Evolutionary conservation across 2,329 filamentous ascomycete genomes (phyloP), one percentile per base, ranked within the genome.

Genomic region (Pseudogymnoascus sp.): DNA sequence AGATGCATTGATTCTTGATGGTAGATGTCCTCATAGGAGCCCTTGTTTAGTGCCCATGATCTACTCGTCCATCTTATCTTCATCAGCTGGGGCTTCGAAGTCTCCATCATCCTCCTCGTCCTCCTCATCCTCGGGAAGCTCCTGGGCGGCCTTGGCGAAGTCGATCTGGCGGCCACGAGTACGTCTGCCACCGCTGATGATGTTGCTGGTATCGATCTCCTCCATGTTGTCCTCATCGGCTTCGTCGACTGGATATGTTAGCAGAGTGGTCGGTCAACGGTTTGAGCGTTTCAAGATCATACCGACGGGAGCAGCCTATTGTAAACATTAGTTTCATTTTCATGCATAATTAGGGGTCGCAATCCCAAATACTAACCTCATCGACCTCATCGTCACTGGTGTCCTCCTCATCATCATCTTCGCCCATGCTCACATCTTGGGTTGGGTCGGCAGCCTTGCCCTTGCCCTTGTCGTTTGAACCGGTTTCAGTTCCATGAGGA

Each of bases 161-260:
- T 97, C 91, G 75, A 97, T 97, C 73, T 87, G 83, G 77, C 91
- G 90, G 74, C 93, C 93, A 73, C 93, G 93, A 67, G 93, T 97
- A 77, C 95, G 93, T 71, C 87, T 85, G 67, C 88, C 88, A 68
- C 82, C 83, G 65, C 79, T 75, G 73, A 97, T 86, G 75, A 97
- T 96, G 83, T 97, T 97, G 75, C 85, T 84, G 64, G 85, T 80
- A 74, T 96, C 91, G 75, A 99, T 97, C 78, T 93, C 93, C 75
- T 96, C 90, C 82, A 96, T 85, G 76, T 90, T 89, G 72, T 91
- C 83, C 65, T 90, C 88, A 63, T 92, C 91, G 51, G 89, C 88
- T 62, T 90, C 89, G 70, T 88, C 87, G 64, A 79, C 83, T 78
- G 75, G 57, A 63, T 39, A 57, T 65, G 65, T 70, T 61, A 70